Conservation (phyloP, 1,139 yeast genomes). For the Hyphopichia khmerensis region DNA sequence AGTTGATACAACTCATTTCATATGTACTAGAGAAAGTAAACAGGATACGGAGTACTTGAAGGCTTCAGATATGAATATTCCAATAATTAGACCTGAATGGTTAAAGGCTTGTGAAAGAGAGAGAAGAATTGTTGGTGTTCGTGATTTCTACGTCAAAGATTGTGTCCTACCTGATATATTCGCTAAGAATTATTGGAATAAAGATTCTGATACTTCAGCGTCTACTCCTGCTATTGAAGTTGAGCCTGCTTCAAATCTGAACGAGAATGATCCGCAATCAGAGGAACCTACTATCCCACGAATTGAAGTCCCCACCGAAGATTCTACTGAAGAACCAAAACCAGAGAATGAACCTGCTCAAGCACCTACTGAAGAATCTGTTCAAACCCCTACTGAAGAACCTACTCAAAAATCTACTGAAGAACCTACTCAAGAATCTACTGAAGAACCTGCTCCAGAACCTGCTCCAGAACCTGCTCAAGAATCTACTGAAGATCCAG, state of each 20-base stretch:
- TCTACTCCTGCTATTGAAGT: background rate
- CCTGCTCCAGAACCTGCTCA: slow-evolving; percentile 1
- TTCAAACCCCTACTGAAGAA: background rate
- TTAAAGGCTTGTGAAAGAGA: slow-evolving; percentile 90
- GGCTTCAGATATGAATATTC: slow-evolving; percentile 86
- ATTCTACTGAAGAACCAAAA: too few species aligned
- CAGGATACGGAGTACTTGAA: slow-evolving; percentile 64
- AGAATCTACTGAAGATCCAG: slow-evolving; percentile 28
- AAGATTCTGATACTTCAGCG: slow-evolving; percentile 1
- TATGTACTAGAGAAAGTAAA: slow-evolving; percentile 67
- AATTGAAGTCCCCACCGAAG: background rate
- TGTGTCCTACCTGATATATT: slow-evolving; percentile 49
- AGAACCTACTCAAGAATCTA: background rate
- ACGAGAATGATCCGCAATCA: background rate
- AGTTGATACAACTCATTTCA: slow-evolving; percentile 92
- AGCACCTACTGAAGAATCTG: background rate
- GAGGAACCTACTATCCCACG: background rate
- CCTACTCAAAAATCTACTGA: background rate
- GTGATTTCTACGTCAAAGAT: slow-evolving; percentile 69
- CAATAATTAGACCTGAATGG: slow-evolving; percentile 97
- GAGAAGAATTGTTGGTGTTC: slow-evolving; percentile 87
- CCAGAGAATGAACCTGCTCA: slow-evolving; percentile 2
- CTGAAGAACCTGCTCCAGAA: background rate
- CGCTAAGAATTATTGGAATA: slow-evolving; percentile 44
- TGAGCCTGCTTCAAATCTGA: background rate